Base-by-base conservation (phyloP, 2,329 filamentous ascomycete species). In the Sarocladiaceae sp. region DNA sequence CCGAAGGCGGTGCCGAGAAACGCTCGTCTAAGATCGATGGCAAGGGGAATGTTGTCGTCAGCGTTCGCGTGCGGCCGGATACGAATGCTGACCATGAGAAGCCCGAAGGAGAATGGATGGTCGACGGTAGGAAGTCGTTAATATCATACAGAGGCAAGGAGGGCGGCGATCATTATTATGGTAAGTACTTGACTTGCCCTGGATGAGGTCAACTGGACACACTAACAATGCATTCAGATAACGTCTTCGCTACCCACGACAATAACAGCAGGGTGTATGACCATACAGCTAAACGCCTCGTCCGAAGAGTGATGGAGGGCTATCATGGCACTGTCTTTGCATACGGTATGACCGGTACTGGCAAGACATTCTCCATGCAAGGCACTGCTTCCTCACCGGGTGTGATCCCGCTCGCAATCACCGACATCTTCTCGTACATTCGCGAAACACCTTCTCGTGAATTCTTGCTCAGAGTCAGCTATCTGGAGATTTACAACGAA, bases 341-440 rank as follows among this genome's bases (percentile, higher is more conserved):
- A 15, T 98, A 98, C 62, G 93, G 93, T 59, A 97, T 97, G 90
- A 98, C 93, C 3, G 93, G 93, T 50, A 97, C 93, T 1, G 93
- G 93, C 54, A 98, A 98, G 70, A 98, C 93, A 1, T 98, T 97
- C 63, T 97, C 91, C 31, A 98, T 98, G 93, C 93, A 98, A 69
- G 93, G 93, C 55, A 98, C 93, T 10, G 89, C 90, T 35, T 88
- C 87, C 3, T 95, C 89, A 31, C 93, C 93, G 1, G 93, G 93
- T 68, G 93, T 98, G 21, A 98, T 98, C 45, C 93, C 93, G 6
- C 73, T 97, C 31, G 93, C 93, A 31, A 97, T 98, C 55, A 97
- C 93, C 50, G 93, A 98, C 60, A 98, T 98, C 43, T 98, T 98
- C 64, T 97, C 93, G 0, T 98, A 96, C 63, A 98, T 98, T 54